phyloP scores from a whole-genome alignment of 371 early-diverging fungal species.

The Massospora cicadina region DNA sequence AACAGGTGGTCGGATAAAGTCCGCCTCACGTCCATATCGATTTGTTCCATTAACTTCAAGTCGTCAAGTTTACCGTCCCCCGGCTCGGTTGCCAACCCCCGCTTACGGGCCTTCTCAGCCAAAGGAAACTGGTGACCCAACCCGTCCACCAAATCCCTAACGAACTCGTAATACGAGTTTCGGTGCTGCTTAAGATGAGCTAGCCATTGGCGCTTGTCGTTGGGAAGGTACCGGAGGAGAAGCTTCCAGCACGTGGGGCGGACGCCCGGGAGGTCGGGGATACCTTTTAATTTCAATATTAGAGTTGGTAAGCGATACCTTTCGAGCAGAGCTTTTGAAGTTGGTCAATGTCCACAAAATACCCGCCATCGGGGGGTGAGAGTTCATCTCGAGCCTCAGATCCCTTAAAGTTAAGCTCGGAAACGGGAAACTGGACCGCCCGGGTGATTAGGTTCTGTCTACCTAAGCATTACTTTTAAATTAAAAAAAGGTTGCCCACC shows the following conservation, averaged over 20 bases:
- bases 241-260: conserved; percentile 55
- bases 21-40: conserved; percentile 65
- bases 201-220: conserved; percentile 50
- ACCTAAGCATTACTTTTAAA: background rate
- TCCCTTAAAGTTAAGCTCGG: background rate
- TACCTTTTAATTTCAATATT: conserved; percentile 23
- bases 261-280: conserved; percentile 48
- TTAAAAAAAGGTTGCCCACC: background rate
- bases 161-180: conserved; percentile 41
- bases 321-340: conserved; percentile 1
- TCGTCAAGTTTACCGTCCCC: conserved; percentile 14
- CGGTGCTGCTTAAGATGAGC: conserved; percentile 27
- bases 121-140: conserved; percentile 16
- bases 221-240: conserved; percentile 51
- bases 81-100: too few relatives aligned
- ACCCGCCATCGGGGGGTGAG: background rate
- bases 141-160: conserved; percentile 31
- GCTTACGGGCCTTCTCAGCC: background rate
- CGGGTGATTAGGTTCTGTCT: background rate
- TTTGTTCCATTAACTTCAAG: conserved; percentile 47
- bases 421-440: background rate
- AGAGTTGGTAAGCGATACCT: background rate
- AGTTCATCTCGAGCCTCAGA: background rate
- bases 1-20: conserved; percentile 69
- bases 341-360: conserved; percentile 6